Evolutionary conservation across 164 flowering plant genomes (phyloP).

Genomic region (Magnolia officinalis): DNA sequence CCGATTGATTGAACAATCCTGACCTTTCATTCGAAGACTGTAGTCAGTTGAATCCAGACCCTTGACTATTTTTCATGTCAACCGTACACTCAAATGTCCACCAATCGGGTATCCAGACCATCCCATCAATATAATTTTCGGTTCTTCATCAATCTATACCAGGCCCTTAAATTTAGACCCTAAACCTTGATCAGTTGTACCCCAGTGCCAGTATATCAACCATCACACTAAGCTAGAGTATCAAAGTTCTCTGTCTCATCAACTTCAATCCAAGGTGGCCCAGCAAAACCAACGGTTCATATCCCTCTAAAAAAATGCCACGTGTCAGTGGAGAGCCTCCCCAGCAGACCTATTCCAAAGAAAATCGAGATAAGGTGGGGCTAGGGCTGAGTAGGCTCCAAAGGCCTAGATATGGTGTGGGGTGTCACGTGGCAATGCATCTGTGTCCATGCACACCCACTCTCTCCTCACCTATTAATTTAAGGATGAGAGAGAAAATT

Average conservation of each 20-base stretch:
- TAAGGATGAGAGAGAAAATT: neutral
- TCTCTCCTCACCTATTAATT: neutral
- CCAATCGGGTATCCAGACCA: too few species aligned
- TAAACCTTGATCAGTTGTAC: too few species aligned
- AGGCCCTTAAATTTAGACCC: too few species aligned
- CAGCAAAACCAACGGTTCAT: neutral
- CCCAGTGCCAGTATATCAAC: too few species aligned
- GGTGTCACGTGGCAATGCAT: conserved; percentile 5
- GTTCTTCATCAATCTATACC: too few species aligned
- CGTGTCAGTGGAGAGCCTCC: neutral
- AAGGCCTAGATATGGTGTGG: conserved; percentile 4
- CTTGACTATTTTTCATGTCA: too few species aligned
- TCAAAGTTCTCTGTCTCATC: neutral
- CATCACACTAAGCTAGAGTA: too few species aligned
- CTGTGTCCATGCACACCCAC: neutral
- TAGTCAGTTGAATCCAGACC: too few species aligned
- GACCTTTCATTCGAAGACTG: too few species aligned
- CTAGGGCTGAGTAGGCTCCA: neutral
- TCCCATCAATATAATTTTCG: too few species aligned
- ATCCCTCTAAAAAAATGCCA: neutral
- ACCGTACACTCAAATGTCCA: too few species aligned
- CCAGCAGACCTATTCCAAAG: neutral
- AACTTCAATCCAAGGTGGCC: neutral
- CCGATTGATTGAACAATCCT: too few species aligned
- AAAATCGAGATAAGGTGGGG: neutral